Base-by-base conservation (phyloP, 2,329 filamentous ascomycete genomes). In the Salinomyces thailandicus region DNA sequence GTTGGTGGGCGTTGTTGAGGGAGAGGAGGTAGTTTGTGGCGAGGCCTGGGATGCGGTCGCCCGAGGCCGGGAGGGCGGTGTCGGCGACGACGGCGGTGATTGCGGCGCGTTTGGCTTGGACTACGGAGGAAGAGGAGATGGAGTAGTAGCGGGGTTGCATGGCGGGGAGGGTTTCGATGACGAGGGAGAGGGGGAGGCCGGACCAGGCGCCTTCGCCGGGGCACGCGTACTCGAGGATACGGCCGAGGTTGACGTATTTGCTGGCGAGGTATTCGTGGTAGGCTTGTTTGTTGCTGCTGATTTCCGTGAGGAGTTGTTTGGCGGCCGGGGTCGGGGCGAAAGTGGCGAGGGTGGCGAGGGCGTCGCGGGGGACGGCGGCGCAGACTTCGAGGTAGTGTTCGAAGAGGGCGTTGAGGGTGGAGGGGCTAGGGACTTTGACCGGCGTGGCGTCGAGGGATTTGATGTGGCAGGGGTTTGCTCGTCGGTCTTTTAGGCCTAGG, bases 151-250 rank as follows among this genome's bases (percentile, higher is more conserved):
- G 43, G 7, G 42, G 41, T 18, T 45, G 46, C 42, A 52, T 43
- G 3, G 50, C 40, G 11, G 42, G 43, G 4, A 53, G 45, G 27
- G 39, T 44, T 26, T 49, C 48, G 29, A 52, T 31, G 28, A 45
- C 69, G 18, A 33, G 87, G 67, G 80, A 68, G 0, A 87, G 59
- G 4, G 59, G 60, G 0, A 61, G 36, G 5, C 40, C 37, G 2
- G 44, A 49, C 62, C 62, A 65, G 2, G 50, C 38, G 7, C 32
- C 42, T 22, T 45, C 42, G 9, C 32, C 35, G 4, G 38, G 33
- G 2, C 41, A 35, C 16, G 54, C 49, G 11, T 55, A 39, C 29
- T 59, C 40, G 8, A 66, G 43, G 2, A 66, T 50, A 2, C 61
- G 54, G 18, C 56, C 57, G n/a, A 64, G 39, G 13, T 52, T 64